Percentiles rank a stretch among this genome's conserved stretches.
Conservation (phyloP, 2,329 filamentous ascomycete species). For the Dothideomycetes sp. region DNA sequence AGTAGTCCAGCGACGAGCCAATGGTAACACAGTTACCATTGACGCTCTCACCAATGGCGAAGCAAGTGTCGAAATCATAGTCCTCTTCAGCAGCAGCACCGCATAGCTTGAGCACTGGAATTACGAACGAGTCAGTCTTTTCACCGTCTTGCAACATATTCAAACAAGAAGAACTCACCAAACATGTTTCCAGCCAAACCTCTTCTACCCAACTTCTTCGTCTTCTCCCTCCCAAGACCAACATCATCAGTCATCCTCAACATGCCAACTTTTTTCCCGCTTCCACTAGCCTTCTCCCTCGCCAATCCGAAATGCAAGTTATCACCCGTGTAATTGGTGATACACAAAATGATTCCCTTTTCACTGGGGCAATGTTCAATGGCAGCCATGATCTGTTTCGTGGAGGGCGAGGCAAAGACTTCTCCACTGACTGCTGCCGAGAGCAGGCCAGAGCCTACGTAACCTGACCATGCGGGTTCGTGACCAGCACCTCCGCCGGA, state of each 20-base stretch:
- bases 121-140: neutral
- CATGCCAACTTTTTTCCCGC: slow-evolving; percentile 38
- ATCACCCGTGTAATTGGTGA: slow-evolving; percentile 43
- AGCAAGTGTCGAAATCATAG: slow-evolving; percentile 37
- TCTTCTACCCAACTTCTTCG: slow-evolving; percentile 39
- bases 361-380: slow-evolving; percentile 38
- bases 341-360: slow-evolving; percentile 39
- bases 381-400: slow-evolving; percentile 42
- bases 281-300: slow-evolving; percentile 37
- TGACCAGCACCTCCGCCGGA: slow-evolving; percentile 41
- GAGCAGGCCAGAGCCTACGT: slow-evolving; percentile 41
- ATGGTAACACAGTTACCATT: slow-evolving; percentile 41
- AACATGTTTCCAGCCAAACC: slow-evolving; percentile 44
- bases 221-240: slow-evolving; percentile 39
- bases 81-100: slow-evolving; percentile 37
- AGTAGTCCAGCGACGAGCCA: slow-evolving; percentile 43
- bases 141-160: slow-evolving; percentile 10
- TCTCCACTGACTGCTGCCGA: slow-evolving; percentile 40
- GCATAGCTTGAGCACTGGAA: slow-evolving; percentile 37
- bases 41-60: slow-evolving; percentile 36
- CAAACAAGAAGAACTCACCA: slow-evolving; percentile 16
- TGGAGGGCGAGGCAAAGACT: slow-evolving; percentile 40
- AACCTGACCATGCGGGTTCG: slow-evolving; percentile 41
- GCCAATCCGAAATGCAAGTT: slow-evolving; percentile 43
- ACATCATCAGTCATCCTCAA: slow-evolving; percentile 43